Evolutionary conservation across 345 rosid species (phyloP).

Genomic region (Trapa bicornis): DNA sequence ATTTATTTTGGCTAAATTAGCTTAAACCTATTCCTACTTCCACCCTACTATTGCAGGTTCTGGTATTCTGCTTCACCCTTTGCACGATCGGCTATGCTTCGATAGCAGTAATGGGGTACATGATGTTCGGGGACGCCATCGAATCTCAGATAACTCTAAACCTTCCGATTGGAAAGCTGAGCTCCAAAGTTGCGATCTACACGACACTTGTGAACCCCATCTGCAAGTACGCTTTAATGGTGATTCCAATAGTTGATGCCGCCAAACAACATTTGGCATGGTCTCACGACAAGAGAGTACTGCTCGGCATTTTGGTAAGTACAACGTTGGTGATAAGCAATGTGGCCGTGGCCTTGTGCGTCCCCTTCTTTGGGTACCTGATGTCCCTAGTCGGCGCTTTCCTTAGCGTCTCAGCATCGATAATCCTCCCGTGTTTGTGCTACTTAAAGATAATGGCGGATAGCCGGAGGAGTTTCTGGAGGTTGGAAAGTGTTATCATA

Average conservation of each 20-base stretch:
- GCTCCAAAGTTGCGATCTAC: slow-evolving; percentile 20
- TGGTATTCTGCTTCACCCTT: slow-evolving; percentile 16
- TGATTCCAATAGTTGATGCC: slow-evolving; percentile 17
- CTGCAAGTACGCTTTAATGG: slow-evolving; percentile 20
- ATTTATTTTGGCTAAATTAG: not conserved
- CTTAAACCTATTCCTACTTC: no score
- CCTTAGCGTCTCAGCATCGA: slow-evolving; percentile 12
- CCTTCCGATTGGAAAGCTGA: slow-evolving; percentile 13
- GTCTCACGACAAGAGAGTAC: slow-evolving; percentile 5
- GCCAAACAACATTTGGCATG: slow-evolving; percentile 15
- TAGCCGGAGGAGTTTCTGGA: slow-evolving; percentile 2
- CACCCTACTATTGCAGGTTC: slow-evolving; percentile 11
- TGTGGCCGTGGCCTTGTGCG: slow-evolving; percentile 12
- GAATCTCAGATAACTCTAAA: slow-evolving; percentile 22
- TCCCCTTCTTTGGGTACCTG: slow-evolving; percentile 21
- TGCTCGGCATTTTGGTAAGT: slow-evolving; percentile 7
- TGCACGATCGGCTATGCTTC: slow-evolving; percentile 12
- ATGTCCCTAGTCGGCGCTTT: slow-evolving; percentile 23
- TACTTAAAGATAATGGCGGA: slow-evolving; percentile 20
- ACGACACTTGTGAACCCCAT: slow-evolving; percentile 19
- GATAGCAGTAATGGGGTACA: slow-evolving; percentile 23
- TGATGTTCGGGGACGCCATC: slow-evolving; percentile 18
- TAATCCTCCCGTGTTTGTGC: slow-evolving; percentile 18
- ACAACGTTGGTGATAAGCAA: slow-evolving; percentile 17
- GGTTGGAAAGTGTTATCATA: slow-evolving; percentile 7